These are phyloP conservation scores for Maudiozyma saulgeensis DNA, from an alignment of 805 yeast genomes.

Conservation along the genomic window DNA sequence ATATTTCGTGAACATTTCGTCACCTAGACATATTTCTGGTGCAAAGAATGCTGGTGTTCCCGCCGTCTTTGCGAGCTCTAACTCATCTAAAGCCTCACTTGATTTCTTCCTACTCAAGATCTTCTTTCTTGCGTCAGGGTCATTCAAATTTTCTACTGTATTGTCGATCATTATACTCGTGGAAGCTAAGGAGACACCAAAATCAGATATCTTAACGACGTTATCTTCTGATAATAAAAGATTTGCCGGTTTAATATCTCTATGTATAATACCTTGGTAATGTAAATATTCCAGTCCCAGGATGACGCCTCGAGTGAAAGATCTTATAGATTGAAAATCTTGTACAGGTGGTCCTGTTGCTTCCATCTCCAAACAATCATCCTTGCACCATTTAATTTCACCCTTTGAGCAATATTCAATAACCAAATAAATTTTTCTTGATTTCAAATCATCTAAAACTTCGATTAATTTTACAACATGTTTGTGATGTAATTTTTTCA, in stretches of 20 bases:
- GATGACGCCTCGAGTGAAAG: constrained; percentile 73
- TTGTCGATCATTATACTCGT: constrained; percentile 8
- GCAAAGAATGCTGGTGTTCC: constrained; percentile 98
- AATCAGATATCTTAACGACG: constrained; percentile 84
- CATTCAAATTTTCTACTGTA: constrained; percentile 1
- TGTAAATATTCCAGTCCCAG: constrained; percentile 87
- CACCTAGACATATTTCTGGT: constrained; percentile 76
- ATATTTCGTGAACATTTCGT: constrained; percentile 21
- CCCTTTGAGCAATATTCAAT: constrained; percentile 87
- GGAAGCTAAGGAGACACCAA: constrained; percentile 72
- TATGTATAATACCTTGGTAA: constrained; percentile 82
- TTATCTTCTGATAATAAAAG: constrained; percentile 61
- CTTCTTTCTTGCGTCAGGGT: neutral
- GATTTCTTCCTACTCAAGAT: neutral
- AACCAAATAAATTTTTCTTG: constrained; percentile 82
- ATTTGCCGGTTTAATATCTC: constrained; percentile 95
- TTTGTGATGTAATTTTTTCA: constrained; percentile 89
- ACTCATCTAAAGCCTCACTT: constrained; percentile 38
- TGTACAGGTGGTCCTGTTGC: constrained; percentile 56
- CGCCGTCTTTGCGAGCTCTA: constrained; percentile 89
- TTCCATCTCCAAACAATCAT: constrained; percentile 33
- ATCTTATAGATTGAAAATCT: constrained; percentile 55
- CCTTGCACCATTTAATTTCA: constrained; percentile 69
- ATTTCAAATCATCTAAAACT: constrained; percentile 78
- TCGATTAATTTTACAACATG: constrained; percentile 80